These are phyloP conservation scores for Choiromyces venosus DNA, from an alignment of 495 filamentous ascomycete genomes.

Conservation along the genomic window DNA sequence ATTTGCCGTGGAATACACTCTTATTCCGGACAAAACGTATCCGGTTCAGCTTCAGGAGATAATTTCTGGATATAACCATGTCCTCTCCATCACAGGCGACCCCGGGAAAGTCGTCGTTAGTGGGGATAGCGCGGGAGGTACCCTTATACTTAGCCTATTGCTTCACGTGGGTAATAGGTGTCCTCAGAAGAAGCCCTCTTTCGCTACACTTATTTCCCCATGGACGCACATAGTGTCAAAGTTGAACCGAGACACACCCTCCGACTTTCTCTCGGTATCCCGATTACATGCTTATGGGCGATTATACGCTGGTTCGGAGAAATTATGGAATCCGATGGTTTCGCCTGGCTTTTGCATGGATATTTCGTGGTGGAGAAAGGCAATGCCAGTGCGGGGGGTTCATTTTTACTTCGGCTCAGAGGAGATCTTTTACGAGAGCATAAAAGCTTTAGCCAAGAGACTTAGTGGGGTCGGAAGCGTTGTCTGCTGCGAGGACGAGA, in stretches of 20 bases:
- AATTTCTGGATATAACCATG: conserved; percentile 60
- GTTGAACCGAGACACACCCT: conserved; percentile 53
- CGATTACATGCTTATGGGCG: conserved; percentile 58
- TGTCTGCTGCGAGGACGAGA: conserved; percentile 52
- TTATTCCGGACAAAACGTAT: conserved; percentile 67
- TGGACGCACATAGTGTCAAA: conserved; percentile 57
- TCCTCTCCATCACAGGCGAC: conserved; percentile 52
- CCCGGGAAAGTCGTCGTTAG: conserved; percentile 56
- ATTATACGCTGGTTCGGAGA: conserved; percentile 56
- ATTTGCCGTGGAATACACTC: conserved; percentile 71
- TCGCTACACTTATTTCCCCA: conserved; percentile 56
- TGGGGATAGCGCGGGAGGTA: conserved; percentile 70
- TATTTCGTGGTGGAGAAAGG: conserved; percentile 56
- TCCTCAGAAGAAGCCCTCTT: conserved; percentile 47
- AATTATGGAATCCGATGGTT: conserved; percentile 52
- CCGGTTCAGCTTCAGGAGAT: conserved; percentile 64
- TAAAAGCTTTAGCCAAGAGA: conserved; percentile 50
- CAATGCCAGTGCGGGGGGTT: conserved; percentile 56
- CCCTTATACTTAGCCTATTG: conserved; percentile 61
- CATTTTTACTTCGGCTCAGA: conserved; percentile 62
- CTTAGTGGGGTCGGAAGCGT: conserved; percentile 50
- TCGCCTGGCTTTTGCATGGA: conserved; percentile 66
- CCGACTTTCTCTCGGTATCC: conserved; percentile 44
- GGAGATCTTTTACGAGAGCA: conserved; percentile 64
- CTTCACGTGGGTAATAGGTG: conserved; percentile 51